These are phyloP conservation scores for Chrysophaeum taylorii DNA, from an alignment of 352 stramenopile genomes.

Conservation along the genomic window DNA sequence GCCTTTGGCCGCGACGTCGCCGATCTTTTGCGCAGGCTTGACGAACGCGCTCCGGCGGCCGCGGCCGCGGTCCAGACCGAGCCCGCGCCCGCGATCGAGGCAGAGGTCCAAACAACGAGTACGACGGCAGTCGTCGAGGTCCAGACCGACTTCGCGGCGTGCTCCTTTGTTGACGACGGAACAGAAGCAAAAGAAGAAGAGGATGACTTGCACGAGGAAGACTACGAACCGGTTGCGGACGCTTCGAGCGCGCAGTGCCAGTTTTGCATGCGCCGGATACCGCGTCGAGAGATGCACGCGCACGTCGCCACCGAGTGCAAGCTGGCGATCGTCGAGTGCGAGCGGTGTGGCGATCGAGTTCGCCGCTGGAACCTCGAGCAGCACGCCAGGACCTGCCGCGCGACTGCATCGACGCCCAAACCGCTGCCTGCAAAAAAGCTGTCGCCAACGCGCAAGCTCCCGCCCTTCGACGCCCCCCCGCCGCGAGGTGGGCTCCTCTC, in stretches of 20 bases:
- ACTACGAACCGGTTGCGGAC: no score
- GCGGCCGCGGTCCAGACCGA: no score
- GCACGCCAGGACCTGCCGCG: background rate
- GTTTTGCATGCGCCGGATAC: conserved; percentile 3
- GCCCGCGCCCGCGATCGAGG: no score
- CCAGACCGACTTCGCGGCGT: no score
- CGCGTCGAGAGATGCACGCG: background rate
- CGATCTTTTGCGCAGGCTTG: no score
- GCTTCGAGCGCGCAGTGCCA: conserved; percentile 13
- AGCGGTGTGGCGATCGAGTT: background rate
- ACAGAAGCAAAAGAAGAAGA: background rate
- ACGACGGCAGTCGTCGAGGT: no score
- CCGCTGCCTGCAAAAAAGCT: background rate
- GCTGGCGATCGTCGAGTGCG: background rate
- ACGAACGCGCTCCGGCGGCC: no score
- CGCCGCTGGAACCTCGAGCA: background rate
- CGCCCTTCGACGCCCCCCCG: background rate
- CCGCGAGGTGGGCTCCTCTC: background rate
- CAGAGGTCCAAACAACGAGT: no score
- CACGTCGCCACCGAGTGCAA: conserved; percentile 10
- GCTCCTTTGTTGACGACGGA: no score
- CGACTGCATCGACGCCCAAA: background rate
- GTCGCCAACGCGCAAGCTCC: background rate
- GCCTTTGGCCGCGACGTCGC: no score
- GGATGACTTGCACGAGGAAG: no score